Percentiles rank a stretch among this genome's conserved stretches.
Conservation (phyloP, 1,139 yeast genomes). For the Eremothecium cymbalariae region DNA sequence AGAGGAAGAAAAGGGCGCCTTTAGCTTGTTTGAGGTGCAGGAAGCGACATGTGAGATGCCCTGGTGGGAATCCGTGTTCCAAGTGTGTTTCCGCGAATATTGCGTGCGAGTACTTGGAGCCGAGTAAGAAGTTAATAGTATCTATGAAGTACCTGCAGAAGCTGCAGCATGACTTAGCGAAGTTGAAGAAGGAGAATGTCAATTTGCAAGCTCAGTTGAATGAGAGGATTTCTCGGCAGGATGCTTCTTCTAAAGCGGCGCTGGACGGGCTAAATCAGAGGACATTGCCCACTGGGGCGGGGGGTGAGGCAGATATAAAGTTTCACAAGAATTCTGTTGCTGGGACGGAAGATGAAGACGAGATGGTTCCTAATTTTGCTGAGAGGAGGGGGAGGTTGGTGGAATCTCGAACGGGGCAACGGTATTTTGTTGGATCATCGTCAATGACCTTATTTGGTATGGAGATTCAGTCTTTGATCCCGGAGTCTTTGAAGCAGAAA, state of each 20-base stretch:
- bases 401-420: conserved; percentile 66
- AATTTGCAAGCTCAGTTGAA: conserved; percentile 39
- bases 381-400: conserved; percentile 64
- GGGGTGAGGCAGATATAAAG: conserved; percentile 6
- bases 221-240: conserved; percentile 1
- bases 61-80: conserved; percentile 71
- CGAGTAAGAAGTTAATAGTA: conserved; percentile 69
- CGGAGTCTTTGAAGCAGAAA: conserved; percentile 22
- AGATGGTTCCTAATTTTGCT: conserved; percentile 56
- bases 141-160: conserved; percentile 65
- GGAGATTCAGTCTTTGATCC: conserved; percentile 52
- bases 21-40: conserved; percentile 59
- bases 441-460: conserved; percentile 75
- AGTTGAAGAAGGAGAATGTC: conserved; percentile 46
- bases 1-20: conserved; percentile 15
- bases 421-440: conserved; percentile 68
- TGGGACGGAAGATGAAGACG: conserved; percentile 27
- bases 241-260: background rate
- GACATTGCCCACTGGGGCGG: conserved; percentile 5
- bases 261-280: conserved; percentile 1
- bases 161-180: conserved; percentile 55
- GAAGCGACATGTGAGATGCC: conserved; percentile 68
- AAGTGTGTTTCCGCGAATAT: conserved; percentile 54
- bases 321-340: conserved; percentile 10
- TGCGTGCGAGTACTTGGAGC: conserved; percentile 68